These are phyloP conservation scores for Arthrobotrys pseudoclavata DNA, from an alignment of 2,329 filamentous ascomycete species.

Conservation along the genomic window DNA sequence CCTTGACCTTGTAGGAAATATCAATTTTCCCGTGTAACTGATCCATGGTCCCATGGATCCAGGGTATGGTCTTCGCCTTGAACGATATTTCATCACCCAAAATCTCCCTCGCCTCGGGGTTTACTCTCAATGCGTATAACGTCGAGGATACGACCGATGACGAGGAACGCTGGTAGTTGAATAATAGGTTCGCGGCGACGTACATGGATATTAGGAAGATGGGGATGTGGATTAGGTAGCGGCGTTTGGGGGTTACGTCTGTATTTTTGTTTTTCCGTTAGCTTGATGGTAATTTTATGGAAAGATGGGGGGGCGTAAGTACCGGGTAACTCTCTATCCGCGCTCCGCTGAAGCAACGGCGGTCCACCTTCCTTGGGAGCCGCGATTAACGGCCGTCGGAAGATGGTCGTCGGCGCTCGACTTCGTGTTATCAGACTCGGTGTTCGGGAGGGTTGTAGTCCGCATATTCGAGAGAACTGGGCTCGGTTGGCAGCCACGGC, in stretches of 20 bases:
- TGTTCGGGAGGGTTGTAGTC: not conserved
- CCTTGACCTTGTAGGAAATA: constrained; percentile 87
- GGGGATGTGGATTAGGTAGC: constrained; percentile 81
- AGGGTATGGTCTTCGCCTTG: constrained; percentile 78
- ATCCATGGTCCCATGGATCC: constrained; percentile 90
- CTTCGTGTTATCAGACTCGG: not conserved
- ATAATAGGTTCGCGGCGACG: constrained; percentile 82
- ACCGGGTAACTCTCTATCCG: constrained; percentile 78
- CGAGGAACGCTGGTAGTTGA: constrained; percentile 99
- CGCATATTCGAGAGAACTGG: constrained; percentile 30
- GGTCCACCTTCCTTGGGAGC: constrained; percentile 61
- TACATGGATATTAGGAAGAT: constrained; percentile 80
- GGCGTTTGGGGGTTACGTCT: constrained; percentile 67
- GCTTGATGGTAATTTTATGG: not conserved
- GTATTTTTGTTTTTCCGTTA: not conserved
- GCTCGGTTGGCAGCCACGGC: constrained; percentile 37
- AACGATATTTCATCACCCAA: constrained; percentile 92
- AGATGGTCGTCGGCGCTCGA: constrained; percentile 20
- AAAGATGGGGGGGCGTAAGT: constrained; percentile 33
- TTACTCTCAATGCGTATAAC: constrained; percentile 90
- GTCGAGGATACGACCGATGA: constrained; percentile 87
- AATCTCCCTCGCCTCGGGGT: constrained; percentile 77
- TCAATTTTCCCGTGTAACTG: constrained; percentile 92
- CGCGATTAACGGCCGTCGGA: constrained; percentile 62
- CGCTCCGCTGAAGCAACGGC: constrained; percentile 75